Evolutionary conservation across 192 early-diverging fungal genomes (phyloP).

Genomic region (Chytriomyces sp.): DNA sequence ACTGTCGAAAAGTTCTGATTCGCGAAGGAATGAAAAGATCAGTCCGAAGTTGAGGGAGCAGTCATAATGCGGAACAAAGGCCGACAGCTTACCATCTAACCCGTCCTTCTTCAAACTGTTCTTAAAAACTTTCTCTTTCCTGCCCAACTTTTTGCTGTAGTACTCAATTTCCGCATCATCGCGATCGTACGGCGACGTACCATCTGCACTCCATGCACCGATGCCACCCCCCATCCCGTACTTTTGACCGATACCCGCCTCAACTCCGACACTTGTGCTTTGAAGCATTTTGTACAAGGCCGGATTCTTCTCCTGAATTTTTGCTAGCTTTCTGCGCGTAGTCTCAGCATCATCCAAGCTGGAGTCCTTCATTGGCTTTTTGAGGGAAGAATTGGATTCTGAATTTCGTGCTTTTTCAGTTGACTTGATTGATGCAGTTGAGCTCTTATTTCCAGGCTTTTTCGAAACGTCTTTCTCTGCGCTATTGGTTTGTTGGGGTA

Average conservation of each 20-base stretch:
- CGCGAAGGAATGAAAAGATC: background rate
- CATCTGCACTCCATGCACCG: constrained; percentile 30
- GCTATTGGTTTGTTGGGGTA: background rate
- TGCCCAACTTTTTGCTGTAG: constrained; percentile 30
- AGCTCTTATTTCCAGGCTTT: background rate
- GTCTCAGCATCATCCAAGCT: background rate
- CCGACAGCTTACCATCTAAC: constrained; percentile 1
- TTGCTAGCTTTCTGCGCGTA: constrained; percentile 13
- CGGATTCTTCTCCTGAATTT: constrained; percentile 19
- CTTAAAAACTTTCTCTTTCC: constrained; percentile 18
- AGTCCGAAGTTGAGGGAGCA: background rate
- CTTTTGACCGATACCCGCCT: constrained; percentile 20
- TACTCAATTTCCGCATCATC: constrained; percentile 38
- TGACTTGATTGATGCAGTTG: background rate
- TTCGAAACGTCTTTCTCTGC: background rate
- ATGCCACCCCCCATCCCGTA: constrained; percentile 14
- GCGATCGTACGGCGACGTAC: constrained; percentile 14
- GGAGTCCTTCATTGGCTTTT: background rate
- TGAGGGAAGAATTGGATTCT: background rate
- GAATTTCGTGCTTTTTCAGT: background rate
- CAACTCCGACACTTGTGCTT: constrained; percentile 14
- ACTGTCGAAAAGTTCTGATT: constrained; percentile 12
- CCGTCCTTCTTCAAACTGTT: constrained; percentile 30
- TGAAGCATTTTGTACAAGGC: constrained; percentile 15
- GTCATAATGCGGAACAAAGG: background rate